These are phyloP conservation scores for Dendrobium chrysotoxum DNA, from an alignment of 106 monocot species.

Conservation along the genomic window DNA sequence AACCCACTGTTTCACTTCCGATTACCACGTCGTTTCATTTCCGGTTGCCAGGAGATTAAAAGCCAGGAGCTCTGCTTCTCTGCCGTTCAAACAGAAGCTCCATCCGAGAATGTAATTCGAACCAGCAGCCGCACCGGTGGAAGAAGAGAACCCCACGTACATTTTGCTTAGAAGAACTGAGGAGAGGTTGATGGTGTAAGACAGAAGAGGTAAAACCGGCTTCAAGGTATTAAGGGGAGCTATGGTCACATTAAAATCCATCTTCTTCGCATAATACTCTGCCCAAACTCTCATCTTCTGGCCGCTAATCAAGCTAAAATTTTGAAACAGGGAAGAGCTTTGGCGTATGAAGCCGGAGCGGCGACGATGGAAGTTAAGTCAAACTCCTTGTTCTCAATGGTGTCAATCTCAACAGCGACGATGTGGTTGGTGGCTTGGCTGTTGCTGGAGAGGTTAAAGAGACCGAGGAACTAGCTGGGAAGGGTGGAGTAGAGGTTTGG, in stretches of 20 bases:
- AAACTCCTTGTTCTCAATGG: constrained; percentile 15
- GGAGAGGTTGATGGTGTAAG: constrained; percentile 33
- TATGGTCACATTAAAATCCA: constrained; percentile 41
- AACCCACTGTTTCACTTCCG: no score
- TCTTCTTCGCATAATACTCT: constrained; percentile 53
- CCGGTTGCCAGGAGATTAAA: constrained; percentile 38
- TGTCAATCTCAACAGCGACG: constrained; percentile 40
- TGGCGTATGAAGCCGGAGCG: no score
- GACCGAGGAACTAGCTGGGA: no score
- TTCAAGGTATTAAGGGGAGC: constrained; percentile 31
- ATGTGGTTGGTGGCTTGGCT: constrained; percentile 7
- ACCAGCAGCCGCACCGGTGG: no score
- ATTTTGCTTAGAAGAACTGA: no score
- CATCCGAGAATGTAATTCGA: no score
- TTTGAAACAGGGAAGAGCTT: background rate
- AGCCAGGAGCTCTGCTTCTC: constrained; percentile 33
- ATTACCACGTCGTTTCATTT: no score
- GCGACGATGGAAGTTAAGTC: background rate
- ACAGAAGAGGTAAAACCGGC: constrained; percentile 30
- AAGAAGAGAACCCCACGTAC: no score
- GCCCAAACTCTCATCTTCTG: constrained; percentile 36
- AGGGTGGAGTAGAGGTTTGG: no score
- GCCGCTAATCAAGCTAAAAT: constrained; percentile 35
- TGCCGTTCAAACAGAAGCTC: no score
- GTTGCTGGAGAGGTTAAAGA: no score